Base-by-base conservation (phyloP, 2,329 filamentous ascomycete species). In the Pyrenophora tritici-repentis region DNA sequence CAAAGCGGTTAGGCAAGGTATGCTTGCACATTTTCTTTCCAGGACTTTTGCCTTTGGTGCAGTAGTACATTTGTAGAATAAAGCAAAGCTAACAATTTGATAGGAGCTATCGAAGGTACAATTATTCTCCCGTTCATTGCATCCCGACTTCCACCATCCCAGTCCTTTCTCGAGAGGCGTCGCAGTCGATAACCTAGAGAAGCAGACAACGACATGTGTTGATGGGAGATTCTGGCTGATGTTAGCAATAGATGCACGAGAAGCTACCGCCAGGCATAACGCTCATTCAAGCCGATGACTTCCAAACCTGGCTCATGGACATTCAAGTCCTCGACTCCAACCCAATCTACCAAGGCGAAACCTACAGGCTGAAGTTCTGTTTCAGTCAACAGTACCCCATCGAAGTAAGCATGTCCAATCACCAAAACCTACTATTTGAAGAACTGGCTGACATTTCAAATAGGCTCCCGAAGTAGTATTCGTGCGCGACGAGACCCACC, bases 391-490 rank as follows among this genome's bases (percentile, higher is more conserved):
- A 84, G 62, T 99, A 99, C 70, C 94, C 94, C 13, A 99, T 99
- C 66, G 91, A 83, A 56, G 73, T 68, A 47, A n/a, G 46, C 20
- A 1, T 14, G 26, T 34, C 13, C 31, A 5, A 13, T 29, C 26
- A 29, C 9, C 10, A 24, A 24, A 24, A 24, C 26, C 9, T 29
- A 29, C 3, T 29, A 29, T 29, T 9, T 29, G 26, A 13, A 7
- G 26, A 29, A 9, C 8, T 29, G 10, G 9, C 26, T 29, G 10
- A 29, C 9, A 29, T 29, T n/a, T 5, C 33, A 9, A 16, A 9
- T 13, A 96, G 93, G 89, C 94, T 0, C 94, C 94, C 18, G 94
- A 99, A 80, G 94, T 97, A 60, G 89, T 89, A 49, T 99, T 99
- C 70, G 81, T 90, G 47, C 80, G 86, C 63, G 78, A 83, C 45